Base-by-base conservation (phyloP, 2,329 filamentous ascomycete genomes). In the Rutstroemia sp. region DNA sequence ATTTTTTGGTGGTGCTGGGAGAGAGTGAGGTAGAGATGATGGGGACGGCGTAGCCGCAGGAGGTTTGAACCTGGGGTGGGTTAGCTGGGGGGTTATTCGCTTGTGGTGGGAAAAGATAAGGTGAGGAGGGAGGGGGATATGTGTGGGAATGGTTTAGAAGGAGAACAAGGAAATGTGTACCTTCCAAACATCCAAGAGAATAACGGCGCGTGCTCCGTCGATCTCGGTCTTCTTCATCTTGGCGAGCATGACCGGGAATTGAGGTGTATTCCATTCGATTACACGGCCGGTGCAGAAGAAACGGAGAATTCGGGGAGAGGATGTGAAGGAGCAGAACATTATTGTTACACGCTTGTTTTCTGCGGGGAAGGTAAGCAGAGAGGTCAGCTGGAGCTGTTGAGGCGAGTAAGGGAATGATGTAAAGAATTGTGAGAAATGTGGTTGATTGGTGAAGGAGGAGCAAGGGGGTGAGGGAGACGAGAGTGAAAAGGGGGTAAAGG, bases 281-380 rank as follows among this genome's bases (percentile, higher is more conserved):
- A 87, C 79, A 5, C 67, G 70, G 4, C 79, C 80, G 8, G 66
- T 75, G 67, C 84, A 86, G 67, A 85, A 87, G 50, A 87, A 74
- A 5, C 85, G 74, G 68, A 87, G 67, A 65, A 88, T 88, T 54
- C 82, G 75, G 16, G 85, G 84, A 0, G 73, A 67, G 4, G 73
- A 62, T 1, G 79, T 80, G 61, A 87, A 88, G 21, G 80, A 83
- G 68, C 80, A 86, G 72, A 91, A 90, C 78, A 90, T 84, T 66
- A 92, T 72, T 5, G 86, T 90, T 18, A 88, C 78, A 16, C 88
- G 80, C 30, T 84, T 86, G 65, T 92, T 92, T 66, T 92, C 88
- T 67, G 89, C 85, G 10, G 79, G n/a, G 42, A 9, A 41, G 23
- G 10, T 6, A 23, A 34, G 6, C 12, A 12, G 5, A 7, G 42